phyloP scores from a whole-genome alignment of 805 yeast genomes.

The Cyberlindnera xishuangbannaensis region DNA sequence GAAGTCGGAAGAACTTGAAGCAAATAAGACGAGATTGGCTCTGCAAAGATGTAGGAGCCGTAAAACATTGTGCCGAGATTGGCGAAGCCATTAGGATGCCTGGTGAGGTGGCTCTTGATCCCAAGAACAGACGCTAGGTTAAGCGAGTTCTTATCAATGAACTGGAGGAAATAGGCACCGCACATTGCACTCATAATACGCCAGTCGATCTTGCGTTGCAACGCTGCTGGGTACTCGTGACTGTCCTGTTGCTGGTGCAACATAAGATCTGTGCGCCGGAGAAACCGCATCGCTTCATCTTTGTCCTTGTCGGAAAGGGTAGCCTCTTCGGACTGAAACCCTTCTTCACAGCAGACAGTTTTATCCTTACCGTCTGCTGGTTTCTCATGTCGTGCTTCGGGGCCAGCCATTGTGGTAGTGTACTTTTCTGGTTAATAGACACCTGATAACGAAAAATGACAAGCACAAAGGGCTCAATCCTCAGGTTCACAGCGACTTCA shows the following conservation, averaged over 20 bases:
- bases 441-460: neutral
- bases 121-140: constrained; percentile 66
- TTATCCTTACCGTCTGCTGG: neutral
- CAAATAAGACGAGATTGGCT: constrained; percentile 41
- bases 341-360: too few relatives aligned
- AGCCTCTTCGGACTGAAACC: constrained; percentile 9
- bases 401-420: constrained; percentile 1
- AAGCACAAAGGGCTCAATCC: too few relatives aligned
- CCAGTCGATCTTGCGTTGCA: constrained; percentile 38
- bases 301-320: constrained; percentile 14
- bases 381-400: constrained; percentile 1
- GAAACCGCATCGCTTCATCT: constrained; percentile 23
- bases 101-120: constrained; percentile 38
- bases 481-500: too few relatives aligned
- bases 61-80: constrained; percentile 49
- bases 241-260: constrained; percentile 1
- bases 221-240: constrained; percentile 16
- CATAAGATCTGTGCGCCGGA: constrained; percentile 11
- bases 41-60: constrained; percentile 48
- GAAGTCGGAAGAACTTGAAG: constrained; percentile 51
- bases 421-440: too few relatives aligned
- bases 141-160: constrained; percentile 51
- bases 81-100: constrained; percentile 41
- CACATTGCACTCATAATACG: constrained; percentile 46
- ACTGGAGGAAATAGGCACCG: constrained; percentile 49